These are phyloP conservation scores for Pholiota adiposa DNA, from an alignment of 1,284 basidiomycete species.

Conservation along the genomic window DNA sequence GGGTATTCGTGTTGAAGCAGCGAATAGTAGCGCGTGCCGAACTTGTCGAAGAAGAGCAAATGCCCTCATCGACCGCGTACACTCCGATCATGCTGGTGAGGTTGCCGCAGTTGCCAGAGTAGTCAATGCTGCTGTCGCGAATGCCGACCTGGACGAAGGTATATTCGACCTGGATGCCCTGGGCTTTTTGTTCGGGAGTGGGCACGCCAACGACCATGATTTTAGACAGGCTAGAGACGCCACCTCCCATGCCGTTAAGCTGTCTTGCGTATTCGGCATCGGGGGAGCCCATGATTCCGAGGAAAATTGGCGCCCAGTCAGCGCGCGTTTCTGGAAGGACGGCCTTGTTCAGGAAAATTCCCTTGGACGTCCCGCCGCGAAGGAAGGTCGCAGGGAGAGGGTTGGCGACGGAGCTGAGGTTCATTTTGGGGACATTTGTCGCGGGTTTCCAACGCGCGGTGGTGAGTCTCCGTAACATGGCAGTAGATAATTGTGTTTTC, in stretches of 20 bases:
- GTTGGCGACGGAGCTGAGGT: conserved; percentile 25
- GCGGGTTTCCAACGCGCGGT: neutral
- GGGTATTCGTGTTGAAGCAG: conserved; percentile 70
- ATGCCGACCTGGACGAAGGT: conserved; percentile 69
- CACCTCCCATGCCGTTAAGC: conserved; percentile 85
- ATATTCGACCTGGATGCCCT: conserved; percentile 62
- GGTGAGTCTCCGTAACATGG: conserved; percentile 2
- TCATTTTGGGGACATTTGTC: conserved; percentile 9
- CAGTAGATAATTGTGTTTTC: neutral
- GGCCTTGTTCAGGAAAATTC: conserved; percentile 63
- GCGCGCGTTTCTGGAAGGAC: conserved; percentile 53
- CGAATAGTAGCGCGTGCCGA: conserved; percentile 47
- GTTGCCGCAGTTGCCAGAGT: conserved; percentile 74
- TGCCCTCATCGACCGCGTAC: conserved; percentile 65
- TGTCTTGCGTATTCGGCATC: conserved; percentile 76
- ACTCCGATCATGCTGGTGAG: conserved; percentile 69
- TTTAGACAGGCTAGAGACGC: conserved; percentile 80
- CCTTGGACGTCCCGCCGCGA: conserved; percentile 82
- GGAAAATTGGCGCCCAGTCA: conserved; percentile 66
- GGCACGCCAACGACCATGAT: conserved; percentile 70
- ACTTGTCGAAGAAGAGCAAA: conserved; percentile 41
- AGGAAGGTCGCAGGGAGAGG: conserved; percentile 65
- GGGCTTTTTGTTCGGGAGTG: conserved; percentile 37
- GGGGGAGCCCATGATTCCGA: conserved; percentile 84
- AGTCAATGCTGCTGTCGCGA: conserved; percentile 59